Evolutionary conservation across 208 protist genomes (phyloP), one percentile per base, ranked within the genome.

Genomic region (Trypanosoma cruzi): DNA sequence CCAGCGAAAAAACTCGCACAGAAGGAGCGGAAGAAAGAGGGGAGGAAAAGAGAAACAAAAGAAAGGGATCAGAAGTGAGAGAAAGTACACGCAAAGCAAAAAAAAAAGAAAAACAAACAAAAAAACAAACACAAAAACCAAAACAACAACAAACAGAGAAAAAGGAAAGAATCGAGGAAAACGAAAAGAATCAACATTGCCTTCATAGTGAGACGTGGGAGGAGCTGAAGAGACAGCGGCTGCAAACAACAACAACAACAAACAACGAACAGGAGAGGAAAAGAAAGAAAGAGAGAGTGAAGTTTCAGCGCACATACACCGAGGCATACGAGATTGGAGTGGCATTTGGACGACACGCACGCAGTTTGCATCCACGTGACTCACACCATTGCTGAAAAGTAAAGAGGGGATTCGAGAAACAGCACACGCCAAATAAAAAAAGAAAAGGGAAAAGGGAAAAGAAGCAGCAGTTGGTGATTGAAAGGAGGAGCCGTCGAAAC

Each of bases 31-130:
- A n/a, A n/a, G n/a, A n/a, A n/a, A n/a, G n/a, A n/a, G 28, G 68
- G 32, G 57, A 31, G 56, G 66, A 57, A 24, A 44, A 61, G 36
- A 64, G 31, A 56, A 70, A 52, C 46, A 60, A 66, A 31, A 68
- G 34, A 53, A 31, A 69, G 28, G 54, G 26, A 64, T n/a, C n/a
- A n/a, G n/a, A n/a, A n/a, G n/a, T n/a, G n/a, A n/a, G n/a, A n/a
- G n/a, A n/a, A n/a, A n/a, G n/a, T 22, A 64, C 24, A 46, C 26
- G 32, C 56, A 72, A 36, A 36, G 40, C 18, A 31, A 58, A 58
- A 31, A 62, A 44, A 57, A 68, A 50, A 44, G 16, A 10, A 44
- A 13, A 16, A 13, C 5, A 44, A 44, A 13, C 8, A 44, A 16
- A 44, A 13, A 44, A 5, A 44, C 5, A 5, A 44, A 44, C 37